These are phyloP conservation scores for Magnusiomyces suaveolens DNA, from an alignment of 1,139 yeast genomes.

Conservation along the genomic window DNA sequence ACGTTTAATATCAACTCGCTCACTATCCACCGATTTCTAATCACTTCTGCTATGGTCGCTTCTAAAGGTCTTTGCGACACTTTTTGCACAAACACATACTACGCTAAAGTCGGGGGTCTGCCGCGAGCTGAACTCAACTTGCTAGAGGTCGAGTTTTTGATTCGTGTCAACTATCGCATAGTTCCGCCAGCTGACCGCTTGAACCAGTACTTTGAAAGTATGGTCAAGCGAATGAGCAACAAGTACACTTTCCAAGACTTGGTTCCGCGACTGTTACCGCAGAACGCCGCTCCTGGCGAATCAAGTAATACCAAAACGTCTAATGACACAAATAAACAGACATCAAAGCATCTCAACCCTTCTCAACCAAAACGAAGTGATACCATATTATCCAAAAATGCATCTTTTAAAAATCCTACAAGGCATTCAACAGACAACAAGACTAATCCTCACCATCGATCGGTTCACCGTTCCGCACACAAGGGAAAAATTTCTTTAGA, in stretches of 20 bases:
- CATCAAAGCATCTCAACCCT: too few species aligned
- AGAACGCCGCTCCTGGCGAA: too few species aligned
- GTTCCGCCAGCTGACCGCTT: conserved; percentile 40
- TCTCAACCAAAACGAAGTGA: too few species aligned
- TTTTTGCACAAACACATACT: conserved; percentile 86
- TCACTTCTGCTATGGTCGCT: conserved; percentile 86
- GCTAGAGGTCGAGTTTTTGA: conserved; percentile 77
- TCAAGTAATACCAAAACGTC: not conserved
- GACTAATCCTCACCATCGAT: too few species aligned
- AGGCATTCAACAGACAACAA: too few species aligned
- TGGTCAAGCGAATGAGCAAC: conserved; percentile 24
- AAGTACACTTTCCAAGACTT: conserved; percentile 17
- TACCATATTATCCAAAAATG: too few species aligned
- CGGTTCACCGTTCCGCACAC: too few species aligned
- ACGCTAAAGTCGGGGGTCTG: conserved; percentile 94
- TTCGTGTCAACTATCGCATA: conserved; percentile 68
- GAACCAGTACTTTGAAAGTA: conserved; percentile 33
- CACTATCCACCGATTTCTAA: conserved; percentile 83
- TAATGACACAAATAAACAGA: not conserved
- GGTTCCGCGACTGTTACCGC: not conserved
- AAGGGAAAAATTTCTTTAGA: too few species aligned
- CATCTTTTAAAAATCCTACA: too few species aligned
- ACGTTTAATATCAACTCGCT: conserved; percentile 77
- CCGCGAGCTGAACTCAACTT: conserved; percentile 77
- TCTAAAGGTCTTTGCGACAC: conserved; percentile 90